These are phyloP conservation scores for Cyberlindnera bimundalis DNA, from an alignment of 805 yeast species.

Conservation along the genomic window DNA sequence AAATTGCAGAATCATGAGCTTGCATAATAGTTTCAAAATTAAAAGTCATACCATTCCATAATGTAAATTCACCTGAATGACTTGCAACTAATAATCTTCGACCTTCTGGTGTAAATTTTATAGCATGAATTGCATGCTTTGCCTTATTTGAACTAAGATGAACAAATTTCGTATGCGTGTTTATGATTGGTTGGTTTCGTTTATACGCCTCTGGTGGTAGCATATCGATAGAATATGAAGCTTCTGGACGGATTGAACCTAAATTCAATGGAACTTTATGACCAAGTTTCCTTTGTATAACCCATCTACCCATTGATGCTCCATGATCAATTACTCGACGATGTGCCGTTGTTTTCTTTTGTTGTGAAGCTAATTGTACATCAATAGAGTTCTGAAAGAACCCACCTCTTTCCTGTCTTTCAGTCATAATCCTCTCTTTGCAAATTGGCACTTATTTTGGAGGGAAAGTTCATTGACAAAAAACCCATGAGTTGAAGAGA, in stretches of 20 bases:
- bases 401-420: slow-evolving; percentile 1
- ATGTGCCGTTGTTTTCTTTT: slow-evolving; percentile 46
- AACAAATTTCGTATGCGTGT: slow-evolving; percentile 75
- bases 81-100: slow-evolving; percentile 85
- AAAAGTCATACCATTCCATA: slow-evolving; percentile 95
- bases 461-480: too few relatives aligned
- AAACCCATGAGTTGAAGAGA: too few relatives aligned
- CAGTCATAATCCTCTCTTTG: slow-evolving; percentile 1
- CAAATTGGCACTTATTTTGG: too few relatives aligned
- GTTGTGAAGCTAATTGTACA: slow-evolving; percentile 35
- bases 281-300: slow-evolving; percentile 42
- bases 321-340: slow-evolving; percentile 79
- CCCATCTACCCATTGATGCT: slow-evolving; percentile 66
- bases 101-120: slow-evolving; percentile 97
- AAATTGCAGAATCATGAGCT: slow-evolving; percentile 91
- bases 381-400: slow-evolving; percentile 27
- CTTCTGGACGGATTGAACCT: slow-evolving; percentile 55
- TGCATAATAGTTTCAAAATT: slow-evolving; percentile 97
- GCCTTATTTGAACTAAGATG: slow-evolving; percentile 90
- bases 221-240: slow-evolving; percentile 58
- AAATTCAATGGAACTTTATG: slow-evolving; percentile 43
- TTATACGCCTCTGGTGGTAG: slow-evolving; percentile 64
- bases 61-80: slow-evolving; percentile 91
- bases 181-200: slow-evolving; percentile 47
- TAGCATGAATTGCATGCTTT: slow-evolving; percentile 83